Percentiles rank a stretch among this genome's conserved stretches.
These are phyloP conservation scores for Polytrichum formosum DNA, from an alignment of 225 moss, liverwort and hornwort species.

Conservation along the genomic window DNA sequence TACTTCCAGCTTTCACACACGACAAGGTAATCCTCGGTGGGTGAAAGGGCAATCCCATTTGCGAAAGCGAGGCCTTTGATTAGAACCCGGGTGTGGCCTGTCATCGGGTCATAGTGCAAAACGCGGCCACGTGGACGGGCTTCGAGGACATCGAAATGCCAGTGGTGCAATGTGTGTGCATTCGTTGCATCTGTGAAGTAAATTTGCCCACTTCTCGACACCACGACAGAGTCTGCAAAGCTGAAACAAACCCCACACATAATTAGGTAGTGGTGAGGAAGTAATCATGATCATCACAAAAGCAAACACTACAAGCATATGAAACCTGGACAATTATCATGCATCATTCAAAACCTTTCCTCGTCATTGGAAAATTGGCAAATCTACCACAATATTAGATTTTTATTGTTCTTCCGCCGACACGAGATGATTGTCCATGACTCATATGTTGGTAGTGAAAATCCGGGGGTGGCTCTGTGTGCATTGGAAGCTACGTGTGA, in stretches of 20 bases:
- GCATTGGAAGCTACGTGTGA: too few species aligned
- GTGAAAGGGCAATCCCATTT: slow-evolving; percentile 39
- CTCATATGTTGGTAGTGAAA: too few species aligned
- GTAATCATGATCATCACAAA: too few species aligned
- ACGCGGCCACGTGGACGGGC: slow-evolving; percentile 34
- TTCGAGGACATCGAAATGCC: slow-evolving; percentile 37
- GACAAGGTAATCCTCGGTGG: slow-evolving; percentile 31
- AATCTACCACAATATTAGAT: too few species aligned
- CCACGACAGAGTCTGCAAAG: slow-evolving; percentile 28
- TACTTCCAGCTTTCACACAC: slow-evolving; percentile 45
- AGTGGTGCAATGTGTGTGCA: slow-evolving; percentile 14
- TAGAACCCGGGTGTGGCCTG: slow-evolving; percentile 24
- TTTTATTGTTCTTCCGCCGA: too few species aligned
- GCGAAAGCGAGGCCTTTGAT: slow-evolving; percentile 31
- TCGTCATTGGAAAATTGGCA: too few species aligned
- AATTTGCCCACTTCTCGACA: slow-evolving; percentile 34
- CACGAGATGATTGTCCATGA: too few species aligned
- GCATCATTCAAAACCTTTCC: too few species aligned
- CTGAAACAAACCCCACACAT: slow-evolving; percentile 10
- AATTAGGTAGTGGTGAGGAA: too few species aligned
- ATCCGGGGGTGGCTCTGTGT: too few species aligned
- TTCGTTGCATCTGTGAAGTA: slow-evolving; percentile 37
- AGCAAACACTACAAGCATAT: too few species aligned
- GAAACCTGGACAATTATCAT: too few species aligned
- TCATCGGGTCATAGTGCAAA: slow-evolving; percentile 28